Conservation (phyloP, 352 stramenopile species). For the Phytophthora aleatoria region DNA sequence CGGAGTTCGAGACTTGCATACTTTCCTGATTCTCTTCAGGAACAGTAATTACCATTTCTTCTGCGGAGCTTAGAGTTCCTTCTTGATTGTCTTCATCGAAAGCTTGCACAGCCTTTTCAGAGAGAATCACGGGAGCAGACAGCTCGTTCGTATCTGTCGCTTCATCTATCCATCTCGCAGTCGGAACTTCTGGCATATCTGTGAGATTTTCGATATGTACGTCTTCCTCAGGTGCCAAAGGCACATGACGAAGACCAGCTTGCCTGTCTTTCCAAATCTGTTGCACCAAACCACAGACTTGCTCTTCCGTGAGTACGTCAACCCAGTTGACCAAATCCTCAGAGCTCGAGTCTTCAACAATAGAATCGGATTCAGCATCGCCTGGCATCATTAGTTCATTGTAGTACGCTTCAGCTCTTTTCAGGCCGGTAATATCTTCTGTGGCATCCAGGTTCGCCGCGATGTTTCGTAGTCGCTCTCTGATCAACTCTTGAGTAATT, state of each 20-base stretch:
- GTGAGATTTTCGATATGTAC: slow-evolving; percentile 2
- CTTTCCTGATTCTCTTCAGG: not conserved
- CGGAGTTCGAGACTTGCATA: not conserved
- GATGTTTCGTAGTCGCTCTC: slow-evolving; percentile 24
- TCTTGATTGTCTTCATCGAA: slow-evolving; percentile 9
- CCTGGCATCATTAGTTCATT: slow-evolving; percentile 16
- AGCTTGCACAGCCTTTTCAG: slow-evolving; percentile 39
- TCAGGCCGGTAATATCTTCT: slow-evolving; percentile 42
- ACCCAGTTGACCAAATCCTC: slow-evolving; percentile 33
- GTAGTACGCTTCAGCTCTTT: slow-evolving; percentile 45
- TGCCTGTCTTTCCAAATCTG: slow-evolving; percentile 47
- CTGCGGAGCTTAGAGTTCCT: not conserved
- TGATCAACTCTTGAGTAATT: slow-evolving; percentile 47
- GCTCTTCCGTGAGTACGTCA: slow-evolving; percentile 50
- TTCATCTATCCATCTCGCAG: slow-evolving; percentile 22
- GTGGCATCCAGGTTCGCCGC: not conserved
- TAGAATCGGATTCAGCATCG: not conserved
- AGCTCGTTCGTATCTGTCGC: slow-evolving; percentile 41
- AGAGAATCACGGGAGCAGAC: slow-evolving; percentile 5
- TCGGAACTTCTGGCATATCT: slow-evolving; percentile 4
- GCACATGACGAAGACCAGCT: slow-evolving; percentile 1
- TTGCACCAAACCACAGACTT: slow-evolving; percentile 48
- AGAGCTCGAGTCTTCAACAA: slow-evolving; percentile 15
- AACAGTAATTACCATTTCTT: not conserved
- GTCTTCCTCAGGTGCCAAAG: not conserved